Base-by-base conservation (phyloP, 2,329 filamentous ascomycete species). In the Sclerotinia spermophila region DNA sequence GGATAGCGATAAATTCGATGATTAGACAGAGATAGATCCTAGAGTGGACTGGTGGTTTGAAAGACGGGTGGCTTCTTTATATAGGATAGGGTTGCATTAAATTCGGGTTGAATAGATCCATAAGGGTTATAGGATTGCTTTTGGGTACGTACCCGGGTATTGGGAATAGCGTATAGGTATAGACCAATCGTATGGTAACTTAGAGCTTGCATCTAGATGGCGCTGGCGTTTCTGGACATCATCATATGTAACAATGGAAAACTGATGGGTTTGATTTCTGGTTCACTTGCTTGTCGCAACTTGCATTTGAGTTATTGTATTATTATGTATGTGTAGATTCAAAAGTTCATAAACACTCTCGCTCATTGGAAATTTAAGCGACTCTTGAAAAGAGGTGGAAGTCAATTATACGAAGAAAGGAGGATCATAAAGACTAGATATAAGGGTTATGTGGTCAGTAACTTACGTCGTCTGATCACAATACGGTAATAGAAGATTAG, bases 1-100 rank as follows among this genome's bases (percentile, higher is more conserved):
- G 44, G 83, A 85, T 67, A 79, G 76, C 55, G 84, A 85, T 67
- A 81, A 79, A 30, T 82, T 84, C 61, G 76, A 79, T 55, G 80
- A 79, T 53, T 74, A 74, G 71, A 73, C 33, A 27, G 48, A 15
- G 2, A 42, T 33, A 15, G 2, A 42, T 33, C 24, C 35, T 40
- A 30, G 4, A 5, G 21, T 21, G 44, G 42, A 48, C 35, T 51
- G 38, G 68, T 40, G 45, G 62, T 17, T 30, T 21, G 30, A 7
- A n/a, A n/a, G 33, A 38, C 44, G 40, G 40, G 62, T 30, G 45
- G 62, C 17, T 27, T 40, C 35, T 40, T 48, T 55, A 42, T 30
- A 66, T 66, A 38, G 33, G 45, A 40, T 53, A 40, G 62, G 6
- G 19, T 60, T 42, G 58, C 33, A 60, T 38, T 53, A 4, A 3